phyloP scores from a whole-genome alignment of 2,329 filamentous ascomycete genomes.

The Claviceps sp. region DNA sequence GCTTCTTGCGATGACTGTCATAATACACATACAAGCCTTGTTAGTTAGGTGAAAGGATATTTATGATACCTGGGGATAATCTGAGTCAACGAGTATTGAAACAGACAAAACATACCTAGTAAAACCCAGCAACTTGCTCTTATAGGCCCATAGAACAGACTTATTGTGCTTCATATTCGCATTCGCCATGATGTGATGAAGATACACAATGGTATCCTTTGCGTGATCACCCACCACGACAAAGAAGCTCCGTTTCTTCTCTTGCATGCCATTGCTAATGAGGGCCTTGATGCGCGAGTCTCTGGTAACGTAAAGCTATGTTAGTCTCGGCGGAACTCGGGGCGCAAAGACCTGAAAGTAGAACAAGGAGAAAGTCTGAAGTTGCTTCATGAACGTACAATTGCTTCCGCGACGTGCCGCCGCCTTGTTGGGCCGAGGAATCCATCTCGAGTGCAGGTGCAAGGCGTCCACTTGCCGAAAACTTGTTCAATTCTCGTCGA shows the following conservation, averaged over 20 bases:
- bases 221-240: conserved; percentile 82
- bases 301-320: conserved; percentile 27
- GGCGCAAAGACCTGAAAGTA: not conserved
- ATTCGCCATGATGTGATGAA: conserved; percentile 82
- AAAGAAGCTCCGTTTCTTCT: conserved; percentile 97
- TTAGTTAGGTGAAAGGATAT: not conserved
- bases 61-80: not conserved
- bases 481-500: not conserved
- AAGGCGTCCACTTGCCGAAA: conserved; percentile 8
- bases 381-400: conserved; percentile 25
- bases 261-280: conserved; percentile 80
- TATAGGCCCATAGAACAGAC: conserved; percentile 95
- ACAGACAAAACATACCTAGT: conserved; percentile 40
- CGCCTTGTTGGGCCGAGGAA: conserved; percentile 11
- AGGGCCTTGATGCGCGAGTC: conserved; percentile 84
- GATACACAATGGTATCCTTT: conserved; percentile 93
- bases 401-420: conserved; percentile 46
- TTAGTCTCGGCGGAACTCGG: not conserved
- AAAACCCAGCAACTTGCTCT: conserved; percentile 91
- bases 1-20: conserved; percentile 81
- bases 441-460: conserved; percentile 2
- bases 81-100: not conserved
- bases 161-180: conserved; percentile 83
- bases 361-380: not conserved
- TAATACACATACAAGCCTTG: not conserved